Base-by-base conservation (phyloP, 164 flowering plant genomes). In the Vitis cinerea region DNA sequence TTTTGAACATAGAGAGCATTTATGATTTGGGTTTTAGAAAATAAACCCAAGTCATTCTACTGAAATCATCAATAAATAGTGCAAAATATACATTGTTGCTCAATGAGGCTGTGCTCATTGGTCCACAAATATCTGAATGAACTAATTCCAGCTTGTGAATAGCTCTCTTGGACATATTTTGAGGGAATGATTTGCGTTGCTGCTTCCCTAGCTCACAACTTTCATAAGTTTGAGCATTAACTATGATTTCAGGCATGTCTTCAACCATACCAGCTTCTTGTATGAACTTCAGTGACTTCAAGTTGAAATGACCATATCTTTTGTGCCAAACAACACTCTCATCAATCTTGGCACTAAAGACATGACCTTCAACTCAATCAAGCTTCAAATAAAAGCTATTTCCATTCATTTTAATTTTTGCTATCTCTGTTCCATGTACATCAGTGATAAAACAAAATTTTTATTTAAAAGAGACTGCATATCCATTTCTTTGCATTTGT, bases 31-130 rank as follows among this genome's bases (percentile, higher is more conserved):
- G 0, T 6, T 12, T 30, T 10, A 65, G 17, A 37, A 55, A 66
- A n/a, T 30, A 66, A n/a, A 56, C 61, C 51, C 52, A 56, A 8
- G 52, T 31, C 69, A 55, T 66, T 44, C 69, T 66, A 4, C 52
- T 51, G 8, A 9, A 44, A 29, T 66, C 69, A 66, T 66, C 51
- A 55, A 56, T 66, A n/a, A 66, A 66, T 12, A 66, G 57, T 2
- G 56, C 19, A 53, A 66, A 66, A 17, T 37, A 56, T 10, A 10
- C 56, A 53, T 66, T 66, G 30, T 56, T 8, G 10, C 8, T n/a
- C 2, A 16, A n/a, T 4, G 69, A 30, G 1, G 15, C 1, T 1
- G 61, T 56, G 7, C 48, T 54, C 69, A 66, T 66, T 4, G 61
- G 61, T 2, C 61, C 60, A 56, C 30, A 66, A 6, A 54, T 4